These are phyloP conservation scores for Nicotiana undulata DNA, from an alignment of 257 asterid species.

Conservation along the genomic window DNA sequence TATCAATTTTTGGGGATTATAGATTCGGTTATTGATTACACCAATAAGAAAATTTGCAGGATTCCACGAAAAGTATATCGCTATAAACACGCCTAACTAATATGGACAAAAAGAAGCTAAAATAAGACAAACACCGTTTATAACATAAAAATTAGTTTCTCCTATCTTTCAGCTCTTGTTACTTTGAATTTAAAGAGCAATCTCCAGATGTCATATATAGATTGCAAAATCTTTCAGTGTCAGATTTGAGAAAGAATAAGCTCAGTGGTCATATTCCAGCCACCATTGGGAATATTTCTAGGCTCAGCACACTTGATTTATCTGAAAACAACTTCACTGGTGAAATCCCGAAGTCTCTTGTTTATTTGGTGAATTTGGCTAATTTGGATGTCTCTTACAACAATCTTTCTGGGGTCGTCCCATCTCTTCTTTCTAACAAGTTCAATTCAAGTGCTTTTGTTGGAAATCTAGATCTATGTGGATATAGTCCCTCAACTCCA, in stretches of 20 bases:
- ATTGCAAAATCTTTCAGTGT: slow-evolving; percentile 35
- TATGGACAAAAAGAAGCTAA: no score
- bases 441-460: slow-evolving; percentile 70
- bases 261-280: slow-evolving; percentile 51
- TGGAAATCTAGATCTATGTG: slow-evolving; percentile 77
- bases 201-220: slow-evolving; percentile 32
- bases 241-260: slow-evolving; percentile 42
- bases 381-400: slow-evolving; percentile 69
- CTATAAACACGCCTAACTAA: no score
- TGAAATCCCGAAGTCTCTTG: slow-evolving; percentile 54
- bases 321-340: slow-evolving; percentile 66
- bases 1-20: no score
- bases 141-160: no score
- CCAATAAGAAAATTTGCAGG: no score
- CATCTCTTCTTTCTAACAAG: slow-evolving; percentile 45
- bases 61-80: no score
- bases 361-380: slow-evolving; percentile 33
- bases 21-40: no score
- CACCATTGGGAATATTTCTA: slow-evolving; percentile 40
- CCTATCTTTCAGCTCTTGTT: no score
- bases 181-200: no score
- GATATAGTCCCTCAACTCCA: slow-evolving; percentile 44
- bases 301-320: slow-evolving; percentile 46
- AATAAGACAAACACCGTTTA: no score
- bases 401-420: slow-evolving; percentile 68